Conservation (phyloP, 345 rosid species). For the Boechera retrofracta region DNA sequence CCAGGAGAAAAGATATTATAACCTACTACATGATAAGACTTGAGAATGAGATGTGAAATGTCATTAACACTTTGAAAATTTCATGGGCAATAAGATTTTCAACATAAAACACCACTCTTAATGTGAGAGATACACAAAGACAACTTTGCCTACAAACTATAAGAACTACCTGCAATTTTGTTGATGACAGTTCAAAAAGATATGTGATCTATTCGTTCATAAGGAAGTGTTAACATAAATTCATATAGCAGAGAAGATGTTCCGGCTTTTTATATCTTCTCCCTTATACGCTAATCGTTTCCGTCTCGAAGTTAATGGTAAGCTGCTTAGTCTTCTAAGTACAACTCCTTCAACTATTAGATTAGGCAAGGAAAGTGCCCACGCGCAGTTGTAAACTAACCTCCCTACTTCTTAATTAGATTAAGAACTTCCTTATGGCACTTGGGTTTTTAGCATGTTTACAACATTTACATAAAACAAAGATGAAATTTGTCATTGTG, state of each 20-base stretch:
- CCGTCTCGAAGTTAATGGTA: no score
- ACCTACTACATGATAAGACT: slow-evolving; percentile 10
- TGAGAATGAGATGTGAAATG: slow-evolving; percentile 5
- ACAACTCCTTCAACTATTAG: no score
- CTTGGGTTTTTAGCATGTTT: slow-evolving; percentile 16
- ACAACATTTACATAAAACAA: slow-evolving; percentile 22
- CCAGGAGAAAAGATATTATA: neutral
- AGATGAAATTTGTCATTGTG: no score
- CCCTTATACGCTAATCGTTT: no score
- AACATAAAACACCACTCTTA: neutral
- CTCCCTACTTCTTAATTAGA: no score
- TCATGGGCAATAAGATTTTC: neutral
- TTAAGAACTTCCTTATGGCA: neutral
- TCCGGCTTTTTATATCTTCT: no score
- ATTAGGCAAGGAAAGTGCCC: no score
- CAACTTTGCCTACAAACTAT: neutral
- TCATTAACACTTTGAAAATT: neutral
- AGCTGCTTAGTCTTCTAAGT: no score
- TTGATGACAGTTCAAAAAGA: neutral
- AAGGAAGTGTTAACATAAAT: no score
- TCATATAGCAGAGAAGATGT: no score
- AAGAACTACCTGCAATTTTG: neutral
- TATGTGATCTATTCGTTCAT: neutral
- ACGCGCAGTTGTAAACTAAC: no score
- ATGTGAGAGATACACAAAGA: neutral